Conservation (phyloP, 179 eudicot genomes). For the Silene noctiflora region DNA sequence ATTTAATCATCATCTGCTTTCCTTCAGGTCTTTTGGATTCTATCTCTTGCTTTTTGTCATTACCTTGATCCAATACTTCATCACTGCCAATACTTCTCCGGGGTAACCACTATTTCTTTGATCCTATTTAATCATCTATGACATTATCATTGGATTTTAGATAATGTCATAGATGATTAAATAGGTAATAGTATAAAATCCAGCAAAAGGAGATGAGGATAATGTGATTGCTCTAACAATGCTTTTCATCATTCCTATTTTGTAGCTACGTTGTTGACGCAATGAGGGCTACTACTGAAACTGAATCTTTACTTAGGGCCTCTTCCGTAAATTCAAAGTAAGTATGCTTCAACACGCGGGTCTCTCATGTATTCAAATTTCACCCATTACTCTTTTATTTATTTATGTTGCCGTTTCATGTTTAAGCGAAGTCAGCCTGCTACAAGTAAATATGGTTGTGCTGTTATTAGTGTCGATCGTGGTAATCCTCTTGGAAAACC, state of each 20-base stretch:
- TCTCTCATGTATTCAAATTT: background rate
- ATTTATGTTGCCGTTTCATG: conserved; percentile 35
- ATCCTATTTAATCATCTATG: no score
- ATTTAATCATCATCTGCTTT: background rate
- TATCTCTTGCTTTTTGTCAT: conserved; percentile 62
- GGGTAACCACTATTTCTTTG: conserved; percentile 22
- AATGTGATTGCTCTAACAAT: no score
- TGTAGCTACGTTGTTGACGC: conserved; percentile 84
- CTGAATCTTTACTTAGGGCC: conserved; percentile 41
- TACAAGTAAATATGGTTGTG: conserved; percentile 61
- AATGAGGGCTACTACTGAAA: conserved; percentile 61
- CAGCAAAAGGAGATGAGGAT: background rate
- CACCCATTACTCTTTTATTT: background rate
- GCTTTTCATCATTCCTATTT: background rate
- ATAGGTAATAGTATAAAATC: no score
- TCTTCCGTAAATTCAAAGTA: conserved; percentile 57
- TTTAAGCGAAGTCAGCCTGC: conserved; percentile 94
- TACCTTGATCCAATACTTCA: conserved; percentile 78
- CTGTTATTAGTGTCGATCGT: conserved; percentile 42
- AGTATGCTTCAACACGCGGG: conserved; percentile 26
- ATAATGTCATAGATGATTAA: background rate
- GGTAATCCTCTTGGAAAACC: conserved; percentile 45
- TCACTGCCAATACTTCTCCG: conserved; percentile 82
- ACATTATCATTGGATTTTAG: no score
- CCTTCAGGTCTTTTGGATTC: conserved; percentile 53